These are phyloP conservation scores for Ceratobasidium sp. DNA, from an alignment of 1,284 basidiomycete genomes.

Conservation along the genomic window DNA sequence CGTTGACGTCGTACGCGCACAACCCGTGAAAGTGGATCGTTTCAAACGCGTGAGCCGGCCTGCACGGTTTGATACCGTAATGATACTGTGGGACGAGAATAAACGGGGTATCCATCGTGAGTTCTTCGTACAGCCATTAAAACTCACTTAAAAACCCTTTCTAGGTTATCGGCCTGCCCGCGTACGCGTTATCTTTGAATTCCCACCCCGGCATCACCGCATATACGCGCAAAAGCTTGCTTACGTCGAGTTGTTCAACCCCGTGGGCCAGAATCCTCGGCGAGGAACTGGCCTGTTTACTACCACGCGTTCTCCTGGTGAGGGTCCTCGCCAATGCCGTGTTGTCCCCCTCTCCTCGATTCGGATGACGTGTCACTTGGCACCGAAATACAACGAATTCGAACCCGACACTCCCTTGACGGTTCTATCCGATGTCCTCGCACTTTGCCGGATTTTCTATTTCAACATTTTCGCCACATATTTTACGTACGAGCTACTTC, in stretches of 20 bases:
- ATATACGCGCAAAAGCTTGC: neutral
- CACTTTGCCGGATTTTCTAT: neutral
- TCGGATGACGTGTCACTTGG: conserved; percentile 12
- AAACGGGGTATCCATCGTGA: neutral
- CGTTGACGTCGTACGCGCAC: neutral
- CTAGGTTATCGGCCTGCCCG: neutral
- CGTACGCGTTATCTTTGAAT: neutral
- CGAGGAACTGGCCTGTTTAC: too few relatives aligned
- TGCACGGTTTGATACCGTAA: conserved; percentile 10
- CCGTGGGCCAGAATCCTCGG: too few relatives aligned
- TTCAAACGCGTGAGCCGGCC: neutral
- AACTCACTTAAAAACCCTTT: too few relatives aligned
- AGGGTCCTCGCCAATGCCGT: too few relatives aligned
- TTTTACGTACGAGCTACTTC: conserved; percentile 11
- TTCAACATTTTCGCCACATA: conserved; percentile 14
- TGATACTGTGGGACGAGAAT: neutral
- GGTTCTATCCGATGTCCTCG: neutral
- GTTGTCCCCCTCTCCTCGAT: neutral
- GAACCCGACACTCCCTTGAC: too few relatives aligned
- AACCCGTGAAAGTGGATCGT: neutral
- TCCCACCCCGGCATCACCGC: neutral
- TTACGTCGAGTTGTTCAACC: conserved; percentile 3
- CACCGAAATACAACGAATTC: neutral
- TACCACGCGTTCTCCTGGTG: too few relatives aligned
- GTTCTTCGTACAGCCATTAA: neutral